Conservation (phyloP, 2,329 filamentous ascomycete genomes). For the Biscogniauxia sp. region DNA sequence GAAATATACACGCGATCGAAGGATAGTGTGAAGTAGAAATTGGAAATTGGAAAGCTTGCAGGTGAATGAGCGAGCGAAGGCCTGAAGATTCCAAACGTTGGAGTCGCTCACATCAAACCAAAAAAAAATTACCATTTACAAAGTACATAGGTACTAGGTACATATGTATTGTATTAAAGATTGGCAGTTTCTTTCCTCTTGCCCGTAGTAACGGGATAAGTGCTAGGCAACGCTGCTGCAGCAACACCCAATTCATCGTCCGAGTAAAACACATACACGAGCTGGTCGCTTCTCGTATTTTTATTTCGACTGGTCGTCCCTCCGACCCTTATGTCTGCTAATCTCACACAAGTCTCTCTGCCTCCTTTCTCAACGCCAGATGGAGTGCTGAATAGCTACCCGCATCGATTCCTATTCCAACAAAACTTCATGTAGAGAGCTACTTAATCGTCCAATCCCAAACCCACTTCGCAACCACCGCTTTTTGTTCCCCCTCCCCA, state of each 20-base stretch:
- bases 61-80: no score
- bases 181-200: neutral
- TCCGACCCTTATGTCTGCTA: neutral
- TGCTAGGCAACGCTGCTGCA: neutral
- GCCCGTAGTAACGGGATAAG: neutral
- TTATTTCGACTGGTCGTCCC: neutral
- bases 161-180: neutral
- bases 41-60: no score
- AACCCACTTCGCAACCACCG: neutral
- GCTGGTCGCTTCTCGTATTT: neutral
- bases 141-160: no score
- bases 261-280: neutral
- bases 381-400: neutral
- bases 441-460: neutral
- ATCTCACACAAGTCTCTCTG: neutral
- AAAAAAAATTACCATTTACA: neutral
- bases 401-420: neutral
- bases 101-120: neutral
- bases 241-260: neutral
- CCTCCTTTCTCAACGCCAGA: neutral
- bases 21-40: no score
- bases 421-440: neutral
- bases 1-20: no score
- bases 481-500: neutral
- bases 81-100: neutral